These are phyloP conservation scores for Fermentozyma sake DNA, from an alignment of 1,139 yeast species.

Conservation along the genomic window DNA sequence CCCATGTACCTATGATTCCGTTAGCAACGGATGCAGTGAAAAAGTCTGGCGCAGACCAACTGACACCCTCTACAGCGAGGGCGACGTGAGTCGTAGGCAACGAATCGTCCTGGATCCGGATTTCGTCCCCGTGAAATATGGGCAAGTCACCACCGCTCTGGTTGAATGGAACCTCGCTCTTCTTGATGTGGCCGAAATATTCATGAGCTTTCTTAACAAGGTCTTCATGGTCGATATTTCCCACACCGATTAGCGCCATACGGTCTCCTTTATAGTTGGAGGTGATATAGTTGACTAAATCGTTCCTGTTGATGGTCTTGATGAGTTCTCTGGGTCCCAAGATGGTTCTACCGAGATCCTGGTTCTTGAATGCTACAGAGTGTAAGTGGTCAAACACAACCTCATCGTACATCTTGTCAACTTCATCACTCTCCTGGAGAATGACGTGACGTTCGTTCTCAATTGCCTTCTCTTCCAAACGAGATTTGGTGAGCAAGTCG, in stretches of 20 bases:
- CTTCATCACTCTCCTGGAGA: conserved; percentile 94
- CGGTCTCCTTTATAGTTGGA: conserved; percentile 93
- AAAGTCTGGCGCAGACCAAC: conserved; percentile 96
- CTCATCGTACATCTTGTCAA: conserved; percentile 96
- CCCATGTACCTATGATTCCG: conserved; percentile 97
- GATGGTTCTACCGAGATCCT: conserved; percentile 96
- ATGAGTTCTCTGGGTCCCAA: conserved; percentile 92
- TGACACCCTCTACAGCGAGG: conserved; percentile 93
- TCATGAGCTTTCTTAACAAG: conserved; percentile 72
- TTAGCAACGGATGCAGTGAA: conserved; percentile 94
- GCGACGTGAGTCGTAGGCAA: conserved; percentile 91
- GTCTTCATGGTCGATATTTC: conserved; percentile 84
- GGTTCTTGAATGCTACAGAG: conserved; percentile 84
- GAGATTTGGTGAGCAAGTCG: conserved; percentile 85
- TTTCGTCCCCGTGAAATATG: conserved; percentile 79
- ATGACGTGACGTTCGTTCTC: conserved; percentile 96
- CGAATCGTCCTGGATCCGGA: conserved; percentile 74
- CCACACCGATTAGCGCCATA: conserved; percentile 96
- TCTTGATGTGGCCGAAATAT: conserved; percentile 71
- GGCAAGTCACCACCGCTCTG: conserved; percentile 82
- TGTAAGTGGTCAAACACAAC: conserved; percentile 96
- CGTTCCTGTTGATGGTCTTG: conserved; percentile 69
- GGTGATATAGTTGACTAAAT: conserved; percentile 72
- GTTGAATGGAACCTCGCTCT: conserved; percentile 59
- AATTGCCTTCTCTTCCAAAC: conserved; percentile 75